A percentile compares a stretch with the other conserved stretches of the same genome.
phyloP scores from a whole-genome alignment of 2,329 filamentous ascomycete genomes.

The Aspergillus fischeri region DNA sequence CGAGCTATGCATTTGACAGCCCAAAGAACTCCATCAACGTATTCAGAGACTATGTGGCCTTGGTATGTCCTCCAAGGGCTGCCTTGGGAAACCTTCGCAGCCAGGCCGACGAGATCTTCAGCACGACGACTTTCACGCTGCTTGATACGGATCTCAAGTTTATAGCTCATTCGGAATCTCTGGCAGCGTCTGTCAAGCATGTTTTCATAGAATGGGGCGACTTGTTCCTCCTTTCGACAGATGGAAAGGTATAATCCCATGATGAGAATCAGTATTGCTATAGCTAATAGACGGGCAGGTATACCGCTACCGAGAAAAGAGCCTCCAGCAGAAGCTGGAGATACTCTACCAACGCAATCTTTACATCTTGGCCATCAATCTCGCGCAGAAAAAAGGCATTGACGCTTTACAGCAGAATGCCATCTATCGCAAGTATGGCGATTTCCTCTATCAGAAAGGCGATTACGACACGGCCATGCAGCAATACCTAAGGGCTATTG shows the following conservation, averaged over 20 bases:
- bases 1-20: conserved; percentile 86
- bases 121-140: conserved; percentile 81
- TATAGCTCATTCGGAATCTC: conserved; percentile 80
- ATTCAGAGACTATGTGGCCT: conserved; percentile 79
- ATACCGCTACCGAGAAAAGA: conserved; percentile 84
- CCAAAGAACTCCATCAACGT: conserved; percentile 77
- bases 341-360: conserved; percentile 92
- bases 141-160: conserved; percentile 90
- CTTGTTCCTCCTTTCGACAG: conserved; percentile 81
- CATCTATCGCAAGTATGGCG: conserved; percentile 90
- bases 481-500: conserved; percentile 93
- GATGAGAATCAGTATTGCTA: background rate
- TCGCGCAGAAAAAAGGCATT: conserved; percentile 84
- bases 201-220: conserved; percentile 88
- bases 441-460: conserved; percentile 89
- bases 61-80: conserved; percentile 74
- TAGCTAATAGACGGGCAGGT: conserved; percentile 52
- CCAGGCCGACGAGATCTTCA: conserved; percentile 73
- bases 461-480: conserved; percentile 99
- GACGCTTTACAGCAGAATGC: conserved; percentile 77
- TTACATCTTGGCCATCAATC: conserved; percentile 83
- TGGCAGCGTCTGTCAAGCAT: conserved; percentile 73
- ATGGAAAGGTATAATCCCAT: conserved; percentile 69
- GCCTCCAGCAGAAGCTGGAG: conserved; percentile 83
- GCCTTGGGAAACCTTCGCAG: conserved; percentile 69